Conservation (phyloP, 1,284 basidiomycete genomes). For the Naganishia liquefaciens region DNA sequence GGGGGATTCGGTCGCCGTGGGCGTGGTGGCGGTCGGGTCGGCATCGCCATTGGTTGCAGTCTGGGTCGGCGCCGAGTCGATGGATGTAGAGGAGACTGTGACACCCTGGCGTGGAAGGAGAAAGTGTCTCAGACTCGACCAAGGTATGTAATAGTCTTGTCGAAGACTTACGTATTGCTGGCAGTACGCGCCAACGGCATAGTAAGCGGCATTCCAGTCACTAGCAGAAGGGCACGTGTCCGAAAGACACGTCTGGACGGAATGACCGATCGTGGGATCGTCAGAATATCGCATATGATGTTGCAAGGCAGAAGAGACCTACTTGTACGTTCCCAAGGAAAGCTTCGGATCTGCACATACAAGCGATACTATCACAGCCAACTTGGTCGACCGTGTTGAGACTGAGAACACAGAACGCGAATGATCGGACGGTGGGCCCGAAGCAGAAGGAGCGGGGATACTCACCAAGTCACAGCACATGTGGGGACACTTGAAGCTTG, state of each 20-base stretch:
- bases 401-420: background rate
- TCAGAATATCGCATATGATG: background rate
- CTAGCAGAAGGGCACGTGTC: background rate
- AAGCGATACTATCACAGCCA: constrained; percentile 1
- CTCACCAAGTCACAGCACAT: background rate
- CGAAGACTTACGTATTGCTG: background rate
- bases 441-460: constrained; percentile 1
- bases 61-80: background rate
- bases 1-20: background rate
- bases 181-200: background rate
- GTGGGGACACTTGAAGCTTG: background rate
- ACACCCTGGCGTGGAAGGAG: background rate
- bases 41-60: background rate
- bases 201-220: constrained; percentile 18
- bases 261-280: background rate
- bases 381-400: background rate
- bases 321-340: background rate
- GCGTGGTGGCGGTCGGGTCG: background rate
- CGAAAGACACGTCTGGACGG: constrained; percentile 9
- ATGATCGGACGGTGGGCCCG: background rate
- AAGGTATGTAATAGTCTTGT: no score
- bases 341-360: constrained; percentile 5
- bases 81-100: background rate
- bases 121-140: background rate
- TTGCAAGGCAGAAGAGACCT: background rate